Evolutionary conservation across 176 grass and related monocot genomes (phyloP).

Genomic region (Phragmites australis): DNA sequence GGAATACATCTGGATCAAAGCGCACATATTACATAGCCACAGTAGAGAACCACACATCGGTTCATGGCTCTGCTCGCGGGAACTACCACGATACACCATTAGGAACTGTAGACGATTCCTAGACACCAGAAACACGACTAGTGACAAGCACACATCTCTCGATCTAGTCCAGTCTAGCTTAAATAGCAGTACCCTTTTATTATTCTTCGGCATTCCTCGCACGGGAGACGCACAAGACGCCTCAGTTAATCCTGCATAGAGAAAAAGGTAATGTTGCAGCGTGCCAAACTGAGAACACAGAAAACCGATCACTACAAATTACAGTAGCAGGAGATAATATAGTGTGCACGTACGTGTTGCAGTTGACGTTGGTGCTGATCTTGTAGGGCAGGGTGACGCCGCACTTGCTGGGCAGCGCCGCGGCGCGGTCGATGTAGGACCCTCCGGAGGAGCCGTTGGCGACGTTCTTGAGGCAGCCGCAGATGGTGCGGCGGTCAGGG

Average conservation of each 20-base stretch:
- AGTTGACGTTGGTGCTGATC: slow-evolving; percentile 55
- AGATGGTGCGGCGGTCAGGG: slow-evolving; percentile 54
- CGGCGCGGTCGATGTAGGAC: slow-evolving; percentile 39
- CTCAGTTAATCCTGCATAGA: slow-evolving; percentile 44
- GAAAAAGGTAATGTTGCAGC: neutral
- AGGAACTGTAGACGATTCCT: slow-evolving; percentile 8
- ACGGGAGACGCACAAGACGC: neutral
- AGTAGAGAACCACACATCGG: neutral
- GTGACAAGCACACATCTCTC: neutral
- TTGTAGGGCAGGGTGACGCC: slow-evolving; percentile 49
- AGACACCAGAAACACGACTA: slow-evolving; percentile 26
- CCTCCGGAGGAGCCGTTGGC: slow-evolving; percentile 37
- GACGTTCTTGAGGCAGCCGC: slow-evolving; percentile 63
- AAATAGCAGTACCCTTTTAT: slow-evolving; percentile 20
- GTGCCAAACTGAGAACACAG: neutral
- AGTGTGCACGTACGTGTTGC: slow-evolving; percentile 42
- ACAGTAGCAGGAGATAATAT: neutral
- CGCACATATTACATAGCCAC: slow-evolving; percentile 4
- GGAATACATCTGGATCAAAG: neutral
- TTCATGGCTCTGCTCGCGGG: neutral
- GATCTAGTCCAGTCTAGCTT: neutral
- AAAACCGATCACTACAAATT: neutral
- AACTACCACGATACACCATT: neutral
- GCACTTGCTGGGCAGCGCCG: slow-evolving; percentile 49
- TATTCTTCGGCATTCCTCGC: slow-evolving; percentile 18